Evolutionary conservation across 768 basidiomycete species (phyloP).

Genomic region (Pisolithus marmoratus): DNA sequence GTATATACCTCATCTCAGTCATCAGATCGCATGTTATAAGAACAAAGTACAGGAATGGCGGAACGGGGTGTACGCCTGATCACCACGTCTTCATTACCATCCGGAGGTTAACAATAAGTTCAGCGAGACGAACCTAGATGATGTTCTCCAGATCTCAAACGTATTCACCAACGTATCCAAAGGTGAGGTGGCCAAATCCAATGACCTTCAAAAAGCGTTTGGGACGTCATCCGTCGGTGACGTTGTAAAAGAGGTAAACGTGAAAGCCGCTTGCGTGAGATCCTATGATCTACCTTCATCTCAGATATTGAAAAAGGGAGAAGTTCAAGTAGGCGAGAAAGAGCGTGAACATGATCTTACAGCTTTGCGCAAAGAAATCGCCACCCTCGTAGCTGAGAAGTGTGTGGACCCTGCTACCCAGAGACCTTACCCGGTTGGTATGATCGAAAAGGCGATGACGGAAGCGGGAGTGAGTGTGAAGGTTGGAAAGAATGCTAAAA

Average conservation of each 20-base stretch:
- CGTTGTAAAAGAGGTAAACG: constrained; percentile 72
- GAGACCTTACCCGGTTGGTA: constrained; percentile 85
- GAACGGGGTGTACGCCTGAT: constrained; percentile 68
- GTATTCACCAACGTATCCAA: constrained; percentile 97
- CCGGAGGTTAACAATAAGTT: constrained; percentile 1
- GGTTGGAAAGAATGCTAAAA: constrained; percentile 86
- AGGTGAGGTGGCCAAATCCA: constrained; percentile 84
- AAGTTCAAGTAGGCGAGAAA: constrained; percentile 95
- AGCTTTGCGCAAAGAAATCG: constrained; percentile 82
- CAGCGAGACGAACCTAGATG: constrained; percentile 90
- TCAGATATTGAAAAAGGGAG: constrained; percentile 92
- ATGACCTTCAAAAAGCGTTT: constrained; percentile 91
- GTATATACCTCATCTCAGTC: background rate
- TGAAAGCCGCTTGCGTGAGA: constrained; percentile 4
- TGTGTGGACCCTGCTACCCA: constrained; percentile 91
- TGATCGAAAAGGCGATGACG: constrained; percentile 97
- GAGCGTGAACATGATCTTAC: constrained; percentile 89
- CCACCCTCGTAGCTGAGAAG: constrained; percentile 91
- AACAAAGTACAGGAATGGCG: constrained; percentile 98
- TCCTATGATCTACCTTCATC: background rate
- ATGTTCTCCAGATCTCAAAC: constrained; percentile 93
- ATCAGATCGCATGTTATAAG: constrained; percentile 94
- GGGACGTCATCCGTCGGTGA: constrained; percentile 65
- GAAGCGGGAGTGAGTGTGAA: constrained; percentile 93
- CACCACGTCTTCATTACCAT: background rate